These are phyloP conservation scores for Exophiala viscosa DNA, from an alignment of 2,329 filamentous ascomycete genomes.

Conservation along the genomic window DNA sequence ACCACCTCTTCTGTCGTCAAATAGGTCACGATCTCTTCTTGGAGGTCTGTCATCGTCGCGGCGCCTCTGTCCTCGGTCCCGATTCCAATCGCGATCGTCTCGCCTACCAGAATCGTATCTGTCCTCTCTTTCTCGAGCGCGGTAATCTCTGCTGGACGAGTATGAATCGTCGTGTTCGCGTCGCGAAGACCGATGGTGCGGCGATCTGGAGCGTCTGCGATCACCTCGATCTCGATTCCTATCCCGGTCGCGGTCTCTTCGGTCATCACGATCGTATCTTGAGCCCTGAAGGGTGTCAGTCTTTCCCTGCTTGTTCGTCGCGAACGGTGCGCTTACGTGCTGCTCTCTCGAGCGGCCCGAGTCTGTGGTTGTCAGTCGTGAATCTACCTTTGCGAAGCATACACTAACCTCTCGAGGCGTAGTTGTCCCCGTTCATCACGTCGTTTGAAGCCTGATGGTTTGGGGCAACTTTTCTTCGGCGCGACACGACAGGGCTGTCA, in stretches of 20 bases:
- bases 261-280: slow-evolving; percentile 48
- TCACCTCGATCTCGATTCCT: slow-evolving; percentile 40
- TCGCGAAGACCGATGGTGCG: slow-evolving; percentile 65
- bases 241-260: slow-evolving; percentile 46
- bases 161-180: slow-evolving; percentile 82
- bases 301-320: background rate
- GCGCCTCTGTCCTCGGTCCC: slow-evolving; percentile 61
- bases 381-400: background rate
- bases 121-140: slow-evolving; percentile 90
- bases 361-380: slow-evolving; percentile 42
- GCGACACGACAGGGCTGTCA: background rate
- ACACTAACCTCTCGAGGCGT: slow-evolving; percentile 68
- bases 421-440: slow-evolving; percentile 81
- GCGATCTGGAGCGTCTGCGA: slow-evolving; percentile 80
- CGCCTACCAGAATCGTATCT: slow-evolving; percentile 69
- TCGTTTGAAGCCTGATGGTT: slow-evolving; percentile 9
- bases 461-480: background rate
- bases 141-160: slow-evolving; percentile 86
- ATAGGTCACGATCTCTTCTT: slow-evolving; percentile 58
- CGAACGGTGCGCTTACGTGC: slow-evolving; percentile 39
- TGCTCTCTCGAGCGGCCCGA: slow-evolving; percentile 52
- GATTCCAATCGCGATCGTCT: slow-evolving; percentile 73
- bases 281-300: slow-evolving; percentile 37
- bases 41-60: slow-evolving; percentile 63
- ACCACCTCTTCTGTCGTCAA: slow-evolving; percentile 57